These are phyloP conservation scores for Auricularia auricula-judae DNA, from an alignment of 768 basidiomycete genomes.

Conservation along the genomic window DNA sequence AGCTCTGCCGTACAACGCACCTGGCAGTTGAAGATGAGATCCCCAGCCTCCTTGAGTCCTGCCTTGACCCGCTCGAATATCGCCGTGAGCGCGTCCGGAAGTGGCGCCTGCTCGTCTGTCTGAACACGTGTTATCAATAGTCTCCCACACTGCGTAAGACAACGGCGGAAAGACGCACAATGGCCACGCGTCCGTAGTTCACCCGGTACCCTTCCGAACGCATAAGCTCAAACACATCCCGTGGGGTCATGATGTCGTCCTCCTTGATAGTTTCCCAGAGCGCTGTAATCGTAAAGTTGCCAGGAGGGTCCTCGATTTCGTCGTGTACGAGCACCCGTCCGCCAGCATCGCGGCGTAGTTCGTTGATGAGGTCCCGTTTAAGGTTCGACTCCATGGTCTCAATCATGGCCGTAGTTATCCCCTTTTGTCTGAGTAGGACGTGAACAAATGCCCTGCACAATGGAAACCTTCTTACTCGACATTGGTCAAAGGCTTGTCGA, in stretches of 20 bases:
- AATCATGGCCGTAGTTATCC: conserved; percentile 80
- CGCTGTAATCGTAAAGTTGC: conserved; percentile 82
- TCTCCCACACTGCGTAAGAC: background rate
- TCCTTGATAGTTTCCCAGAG: conserved; percentile 85
- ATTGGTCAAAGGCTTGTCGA: conserved; percentile 84
- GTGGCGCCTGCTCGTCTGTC: conserved; percentile 95
- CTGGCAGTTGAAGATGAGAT: conserved; percentile 93
- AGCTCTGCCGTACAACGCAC: conserved; percentile 58
- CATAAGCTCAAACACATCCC: conserved; percentile 71
- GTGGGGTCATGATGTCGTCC: conserved; percentile 76
- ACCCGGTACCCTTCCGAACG: conserved; percentile 73
- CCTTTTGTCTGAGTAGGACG: conserved; percentile 34
- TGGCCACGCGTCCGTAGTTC: conserved; percentile 80
- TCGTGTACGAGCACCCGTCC: conserved; percentile 89
- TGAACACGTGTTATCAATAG: conserved; percentile 20
- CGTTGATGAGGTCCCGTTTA: conserved; percentile 78
- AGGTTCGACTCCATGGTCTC: conserved; percentile 84
- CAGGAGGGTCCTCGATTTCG: conserved; percentile 88
- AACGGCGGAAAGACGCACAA: conserved; percentile 40
- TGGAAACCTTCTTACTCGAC: conserved; percentile 55
- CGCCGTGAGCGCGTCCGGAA: conserved; percentile 75
- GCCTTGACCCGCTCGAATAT: conserved; percentile 59
- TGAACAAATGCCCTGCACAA: conserved; percentile 1
- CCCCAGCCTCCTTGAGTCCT: conserved; percentile 46
- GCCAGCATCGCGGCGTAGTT: conserved; percentile 48